Conservation (phyloP, 2,329 filamentous ascomycete genomes). For the Blastomyces emzantsi region DNA sequence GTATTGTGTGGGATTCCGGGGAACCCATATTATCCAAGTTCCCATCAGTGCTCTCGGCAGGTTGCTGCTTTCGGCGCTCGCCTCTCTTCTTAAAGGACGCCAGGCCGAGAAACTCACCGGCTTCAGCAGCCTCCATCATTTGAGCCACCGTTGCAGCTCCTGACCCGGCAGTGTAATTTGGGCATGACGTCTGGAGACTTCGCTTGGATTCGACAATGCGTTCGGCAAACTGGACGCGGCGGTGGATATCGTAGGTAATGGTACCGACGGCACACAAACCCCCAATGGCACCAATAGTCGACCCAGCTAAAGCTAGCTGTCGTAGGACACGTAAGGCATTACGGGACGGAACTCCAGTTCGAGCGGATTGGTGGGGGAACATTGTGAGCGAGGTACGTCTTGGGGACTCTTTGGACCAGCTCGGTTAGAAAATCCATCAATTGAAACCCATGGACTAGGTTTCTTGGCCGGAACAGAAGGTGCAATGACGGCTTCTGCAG, state of each 20-base stretch:
- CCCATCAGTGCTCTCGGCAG: neutral
- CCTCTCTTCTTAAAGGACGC: constrained; percentile 26
- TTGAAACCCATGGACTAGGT: neutral
- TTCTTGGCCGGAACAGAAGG: neutral
- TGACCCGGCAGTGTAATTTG: constrained; percentile 34
- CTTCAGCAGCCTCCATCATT: constrained; percentile 39
- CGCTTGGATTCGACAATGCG: constrained; percentile 38
- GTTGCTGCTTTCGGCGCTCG: constrained; percentile 11
- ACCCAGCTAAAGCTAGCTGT: constrained; percentile 27
- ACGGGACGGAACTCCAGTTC: constrained; percentile 35
- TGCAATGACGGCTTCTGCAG: neutral
- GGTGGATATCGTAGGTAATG: constrained; percentile 36
- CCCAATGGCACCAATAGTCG: constrained; percentile 27
- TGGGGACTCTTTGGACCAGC: neutral
- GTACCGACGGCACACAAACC: constrained; percentile 34
- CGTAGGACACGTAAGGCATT: constrained; percentile 37
- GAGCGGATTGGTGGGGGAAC: constrained; percentile 23
- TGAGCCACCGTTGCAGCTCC: constrained; percentile 29
- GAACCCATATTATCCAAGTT: constrained; percentile 1
- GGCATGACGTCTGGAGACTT: constrained; percentile 32
- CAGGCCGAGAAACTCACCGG: constrained; percentile 35
- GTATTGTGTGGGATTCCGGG: neutral
- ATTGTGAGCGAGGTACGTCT: constrained; percentile 4
- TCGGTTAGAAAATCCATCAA: neutral
- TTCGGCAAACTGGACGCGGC: constrained; percentile 34